A percentile compares a stretch with the other conserved stretches of the same genome.
phyloP scores from a whole-genome alignment of 2,329 filamentous ascomycete species.

The Arthrinium puccinioides region DNA sequence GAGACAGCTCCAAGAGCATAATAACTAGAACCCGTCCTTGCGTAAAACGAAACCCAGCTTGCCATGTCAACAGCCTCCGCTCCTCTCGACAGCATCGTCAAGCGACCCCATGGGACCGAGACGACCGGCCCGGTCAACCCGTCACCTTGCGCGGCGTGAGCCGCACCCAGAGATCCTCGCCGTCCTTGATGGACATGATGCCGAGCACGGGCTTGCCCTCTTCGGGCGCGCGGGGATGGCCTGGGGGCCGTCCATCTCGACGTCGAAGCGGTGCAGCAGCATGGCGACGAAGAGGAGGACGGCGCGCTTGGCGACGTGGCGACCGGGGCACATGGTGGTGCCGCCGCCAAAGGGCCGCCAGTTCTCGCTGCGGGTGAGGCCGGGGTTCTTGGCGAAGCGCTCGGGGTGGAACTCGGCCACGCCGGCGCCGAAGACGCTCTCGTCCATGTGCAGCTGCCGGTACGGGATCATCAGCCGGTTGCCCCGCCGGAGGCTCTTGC shows the following conservation, averaged over 20 bases:
- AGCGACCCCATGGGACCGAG: no score
- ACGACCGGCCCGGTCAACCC: background rate
- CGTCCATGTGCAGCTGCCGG: constrained; percentile 12
- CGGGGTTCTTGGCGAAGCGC: background rate
- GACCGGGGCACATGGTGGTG: constrained; percentile 1
- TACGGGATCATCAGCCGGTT: constrained; percentile 26
- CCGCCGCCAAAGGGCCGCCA: constrained; percentile 1
- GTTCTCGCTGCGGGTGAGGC: background rate
- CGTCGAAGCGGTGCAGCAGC: constrained; percentile 1
- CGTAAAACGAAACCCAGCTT: no score
- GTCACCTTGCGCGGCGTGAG: background rate
- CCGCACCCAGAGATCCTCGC: background rate
- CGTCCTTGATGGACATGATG: constrained; percentile 1
- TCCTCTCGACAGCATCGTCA: no score
- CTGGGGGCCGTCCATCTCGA: background rate
- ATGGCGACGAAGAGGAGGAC: background rate
- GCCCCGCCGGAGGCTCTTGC: constrained; percentile 27
- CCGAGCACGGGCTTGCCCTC: background rate
- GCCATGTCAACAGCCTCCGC: no score
- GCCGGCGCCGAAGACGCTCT: constrained; percentile 1
- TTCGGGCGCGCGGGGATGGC: background rate
- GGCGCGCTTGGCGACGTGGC: constrained; percentile 1
- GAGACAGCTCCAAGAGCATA: no score
- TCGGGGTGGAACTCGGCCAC: background rate
- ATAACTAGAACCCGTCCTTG: no score